A percentile compares a stretch with the other conserved stretches of the same genome.
These are phyloP conservation scores for Daldinia eschscholtzii DNA, from an alignment of 2,329 filamentous ascomycete species.

Conservation along the genomic window DNA sequence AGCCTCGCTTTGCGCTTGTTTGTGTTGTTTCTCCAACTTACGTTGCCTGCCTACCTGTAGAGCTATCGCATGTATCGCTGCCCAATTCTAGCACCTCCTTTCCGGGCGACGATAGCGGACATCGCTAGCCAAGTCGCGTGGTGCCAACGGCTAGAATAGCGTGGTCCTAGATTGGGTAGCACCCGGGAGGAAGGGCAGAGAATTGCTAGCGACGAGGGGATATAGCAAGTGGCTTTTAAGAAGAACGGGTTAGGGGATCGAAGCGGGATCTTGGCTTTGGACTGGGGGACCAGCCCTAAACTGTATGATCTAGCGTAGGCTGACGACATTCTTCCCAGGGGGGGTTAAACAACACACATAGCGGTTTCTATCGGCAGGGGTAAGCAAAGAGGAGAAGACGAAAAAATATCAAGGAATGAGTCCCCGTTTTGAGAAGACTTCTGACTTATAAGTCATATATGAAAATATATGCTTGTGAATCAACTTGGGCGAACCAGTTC, in stretches of 20 bases:
- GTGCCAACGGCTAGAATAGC: slow-evolving; percentile 39
- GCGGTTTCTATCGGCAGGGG: slow-evolving; percentile 26
- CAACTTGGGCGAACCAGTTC: slow-evolving; percentile 34
- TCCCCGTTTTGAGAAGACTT: not conserved
- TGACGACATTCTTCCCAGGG: slow-evolving; percentile 38
- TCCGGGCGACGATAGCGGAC: slow-evolving; percentile 33
- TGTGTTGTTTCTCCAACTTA: slow-evolving; percentile 8
- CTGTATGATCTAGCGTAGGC: slow-evolving; percentile 39
- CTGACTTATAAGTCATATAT: slow-evolving; percentile 27
- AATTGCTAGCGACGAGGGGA: slow-evolving; percentile 1
- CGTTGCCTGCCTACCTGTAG: not conserved
- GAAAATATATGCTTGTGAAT: slow-evolving; percentile 24
- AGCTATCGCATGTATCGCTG: slow-evolving; percentile 44
- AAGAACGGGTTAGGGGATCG: slow-evolving; percentile 32
- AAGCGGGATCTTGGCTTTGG: slow-evolving; percentile 40
- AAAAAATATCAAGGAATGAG: slow-evolving; percentile 4
- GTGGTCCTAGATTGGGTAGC: slow-evolving; percentile 42
- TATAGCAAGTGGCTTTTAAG: slow-evolving; percentile 28
- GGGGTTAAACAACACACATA: slow-evolving; percentile 36
- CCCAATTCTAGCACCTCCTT: slow-evolving; percentile 39
- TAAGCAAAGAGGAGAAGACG: not conserved
- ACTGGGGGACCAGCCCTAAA: slow-evolving; percentile 35
- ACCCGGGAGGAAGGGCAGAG: slow-evolving; percentile 25
- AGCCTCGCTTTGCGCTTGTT: slow-evolving; percentile 29
- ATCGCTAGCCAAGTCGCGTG: slow-evolving; percentile 36